Conservation (phyloP, 2,329 filamentous ascomycete genomes). For the Podosphaera leucotricha region DNA sequence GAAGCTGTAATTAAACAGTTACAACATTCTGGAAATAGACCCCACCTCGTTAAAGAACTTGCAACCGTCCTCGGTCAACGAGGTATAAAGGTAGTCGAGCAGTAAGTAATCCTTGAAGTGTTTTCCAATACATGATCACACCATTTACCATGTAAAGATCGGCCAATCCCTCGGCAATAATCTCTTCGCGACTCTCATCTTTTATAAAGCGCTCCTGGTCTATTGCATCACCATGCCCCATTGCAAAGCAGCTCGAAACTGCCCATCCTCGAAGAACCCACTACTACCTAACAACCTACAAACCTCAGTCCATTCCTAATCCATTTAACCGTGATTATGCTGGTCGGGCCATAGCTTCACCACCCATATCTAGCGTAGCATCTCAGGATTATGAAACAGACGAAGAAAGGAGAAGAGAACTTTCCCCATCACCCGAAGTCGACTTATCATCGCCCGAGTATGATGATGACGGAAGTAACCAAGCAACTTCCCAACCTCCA, state of each 20-base stretch:
- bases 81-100: slow-evolving; percentile 63
- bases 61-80: slow-evolving; percentile 48
- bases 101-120: slow-evolving; percentile 34
- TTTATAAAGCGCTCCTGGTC: slow-evolving; percentile 80
- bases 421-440: slow-evolving; percentile 82
- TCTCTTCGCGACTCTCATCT: slow-evolving; percentile 71
- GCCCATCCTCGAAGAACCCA: slow-evolving; percentile 88
- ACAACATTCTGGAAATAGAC: slow-evolving; percentile 72
- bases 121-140: neutral
- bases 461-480: slow-evolving; percentile 40
- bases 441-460: slow-evolving; percentile 75
- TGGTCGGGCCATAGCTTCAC: slow-evolving; percentile 48
- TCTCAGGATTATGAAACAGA: slow-evolving; percentile 52
- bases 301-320: slow-evolving; percentile 60
- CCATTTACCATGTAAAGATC: slow-evolving; percentile 34
- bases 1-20: slow-evolving; percentile 73
- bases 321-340: slow-evolving; percentile 25
- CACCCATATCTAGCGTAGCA: slow-evolving; percentile 50
- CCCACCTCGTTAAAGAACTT: slow-evolving; percentile 85
- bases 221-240: slow-evolving; percentile 54
- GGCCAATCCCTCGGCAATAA: slow-evolving; percentile 82
- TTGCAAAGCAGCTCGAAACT: slow-evolving; percentile 80
- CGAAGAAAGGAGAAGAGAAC: slow-evolving; percentile 36
- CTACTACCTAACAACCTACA: slow-evolving; percentile 81
- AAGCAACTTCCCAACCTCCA: slow-evolving; percentile 28